phyloP scores from a whole-genome alignment of 371 early-diverging fungal genomes.

The Mortierella sp. region DNA sequence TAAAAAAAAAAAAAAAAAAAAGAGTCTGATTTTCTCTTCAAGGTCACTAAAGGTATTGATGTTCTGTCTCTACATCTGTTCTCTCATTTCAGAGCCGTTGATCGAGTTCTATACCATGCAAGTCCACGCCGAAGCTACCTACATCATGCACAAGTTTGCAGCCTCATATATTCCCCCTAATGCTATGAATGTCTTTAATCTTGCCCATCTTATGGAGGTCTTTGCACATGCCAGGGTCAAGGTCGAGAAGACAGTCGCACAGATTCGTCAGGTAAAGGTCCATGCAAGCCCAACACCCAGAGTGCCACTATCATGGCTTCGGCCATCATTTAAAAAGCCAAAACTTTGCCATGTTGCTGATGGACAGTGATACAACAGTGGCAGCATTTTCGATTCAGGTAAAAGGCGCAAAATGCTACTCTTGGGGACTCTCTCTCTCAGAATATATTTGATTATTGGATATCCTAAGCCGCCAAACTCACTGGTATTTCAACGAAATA shows the following conservation, averaged over 20 bases:
- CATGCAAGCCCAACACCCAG: constrained; percentile 24
- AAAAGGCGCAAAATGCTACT: too few species aligned
- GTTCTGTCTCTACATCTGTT: neutral
- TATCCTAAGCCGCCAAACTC: too few species aligned
- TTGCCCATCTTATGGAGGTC: constrained; percentile 32
- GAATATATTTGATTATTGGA: too few species aligned
- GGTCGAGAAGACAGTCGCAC: constrained; percentile 22
- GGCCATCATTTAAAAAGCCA: constrained; percentile 38
- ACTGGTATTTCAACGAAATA: too few species aligned
- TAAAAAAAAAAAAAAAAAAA: too few species aligned
- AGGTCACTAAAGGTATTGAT: neutral
- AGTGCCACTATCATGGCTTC: constrained; percentile 36
- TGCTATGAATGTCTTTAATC: constrained; percentile 36
- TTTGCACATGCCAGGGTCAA: constrained; percentile 27
- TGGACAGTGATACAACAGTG: too few species aligned
- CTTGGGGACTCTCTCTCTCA: too few species aligned
- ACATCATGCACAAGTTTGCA: constrained; percentile 35
- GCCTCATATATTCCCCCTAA: constrained; percentile 20
- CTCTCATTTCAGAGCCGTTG: neutral
- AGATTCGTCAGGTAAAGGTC: constrained; percentile 41
- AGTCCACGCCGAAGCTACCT: constrained; percentile 31
- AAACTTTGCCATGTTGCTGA: too few species aligned
- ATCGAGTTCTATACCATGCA: constrained; percentile 16
- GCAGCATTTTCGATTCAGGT: constrained; percentile 19
- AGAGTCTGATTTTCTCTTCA: neutral